Conservation (phyloP, 169 alveolate genomes). For the Cryptosporidium ryanae region DNA sequence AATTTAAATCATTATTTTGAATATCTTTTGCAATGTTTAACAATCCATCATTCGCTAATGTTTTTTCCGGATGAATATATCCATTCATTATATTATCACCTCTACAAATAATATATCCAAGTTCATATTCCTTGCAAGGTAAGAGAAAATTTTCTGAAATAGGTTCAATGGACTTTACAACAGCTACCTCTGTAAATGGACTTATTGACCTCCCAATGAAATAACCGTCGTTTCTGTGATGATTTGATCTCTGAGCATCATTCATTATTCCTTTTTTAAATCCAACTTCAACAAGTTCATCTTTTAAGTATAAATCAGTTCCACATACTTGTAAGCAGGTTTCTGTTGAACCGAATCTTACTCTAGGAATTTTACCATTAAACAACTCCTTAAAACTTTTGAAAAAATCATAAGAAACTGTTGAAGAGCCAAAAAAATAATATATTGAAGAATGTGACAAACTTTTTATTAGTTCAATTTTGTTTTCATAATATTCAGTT, state of each 20-base stretch:
- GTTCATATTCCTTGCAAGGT: constrained; percentile 75
- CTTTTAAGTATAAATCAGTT: constrained; percentile 16
- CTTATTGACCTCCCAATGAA: constrained; percentile 78
- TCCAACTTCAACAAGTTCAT: background rate
- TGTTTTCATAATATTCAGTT: constrained; percentile 15
- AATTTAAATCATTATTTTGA: background rate
- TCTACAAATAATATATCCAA: constrained; percentile 76
- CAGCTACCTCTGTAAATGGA: constrained; percentile 71
- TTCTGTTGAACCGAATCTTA: constrained; percentile 81
- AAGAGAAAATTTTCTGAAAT: constrained; percentile 49
- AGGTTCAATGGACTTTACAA: constrained; percentile 75
- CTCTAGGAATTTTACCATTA: constrained; percentile 76
- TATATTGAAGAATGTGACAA: constrained; percentile 41
- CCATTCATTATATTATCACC: constrained; percentile 76
- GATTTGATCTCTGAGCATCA: background rate
- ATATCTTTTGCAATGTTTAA: background rate
- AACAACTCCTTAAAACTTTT: constrained; percentile 31
- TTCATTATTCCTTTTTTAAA: constrained; percentile 2
- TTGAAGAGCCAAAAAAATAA: constrained; percentile 69
- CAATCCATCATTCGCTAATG: constrained; percentile 16
- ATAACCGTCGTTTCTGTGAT: constrained; percentile 47
- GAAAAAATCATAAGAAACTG: constrained; percentile 50
- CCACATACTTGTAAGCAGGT: constrained; percentile 77
- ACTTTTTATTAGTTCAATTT: constrained; percentile 2
- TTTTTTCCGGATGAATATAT: constrained; percentile 24